A percentile compares a stretch with the other conserved stretches of the same genome.
Evolutionary conservation across 306 rosid genomes (phyloP).

Genomic region (Gleditsia sinensis): DNA sequence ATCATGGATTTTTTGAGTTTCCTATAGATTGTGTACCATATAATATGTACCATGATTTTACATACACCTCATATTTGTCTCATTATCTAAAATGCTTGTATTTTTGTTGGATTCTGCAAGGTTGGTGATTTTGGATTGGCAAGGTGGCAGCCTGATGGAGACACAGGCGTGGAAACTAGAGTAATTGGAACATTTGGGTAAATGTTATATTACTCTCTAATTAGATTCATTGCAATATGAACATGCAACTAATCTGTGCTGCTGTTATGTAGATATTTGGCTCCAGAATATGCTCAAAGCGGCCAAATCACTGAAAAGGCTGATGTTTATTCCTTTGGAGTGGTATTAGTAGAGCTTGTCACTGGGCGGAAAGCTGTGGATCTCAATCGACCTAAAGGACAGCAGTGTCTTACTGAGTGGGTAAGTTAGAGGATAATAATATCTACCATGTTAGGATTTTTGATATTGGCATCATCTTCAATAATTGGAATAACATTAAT

Average conservation of each 20-base stretch:
- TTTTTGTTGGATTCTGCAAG: conserved; percentile 45
- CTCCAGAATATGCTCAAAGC: conserved; percentile 98
- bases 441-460: background rate
- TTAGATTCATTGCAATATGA: background rate
- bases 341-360: conserved; percentile 90
- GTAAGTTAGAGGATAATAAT: conserved; percentile 43
- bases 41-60: background rate
- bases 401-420: conserved; percentile 99
- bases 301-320: conserved; percentile 99
- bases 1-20: background rate
- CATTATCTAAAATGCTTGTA: background rate
- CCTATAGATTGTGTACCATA: background rate
- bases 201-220: conserved; percentile 1
- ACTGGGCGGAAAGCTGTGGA: conserved; percentile 96
- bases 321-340: conserved; percentile 96
- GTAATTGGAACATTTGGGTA: conserved; percentile 99
- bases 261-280: conserved; percentile 71
- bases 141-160: conserved; percentile 99
- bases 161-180: conserved; percentile 88
- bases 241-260: conserved; percentile 25
- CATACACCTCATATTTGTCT: conserved; percentile 1
- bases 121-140: conserved; percentile 99
- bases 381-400: conserved; percentile 90
- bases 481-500: background rate
- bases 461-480: conserved; percentile 4